phyloP scores from a whole-genome alignment of 1,284 basidiomycete genomes.

The Microbotryum saponariae region DNA sequence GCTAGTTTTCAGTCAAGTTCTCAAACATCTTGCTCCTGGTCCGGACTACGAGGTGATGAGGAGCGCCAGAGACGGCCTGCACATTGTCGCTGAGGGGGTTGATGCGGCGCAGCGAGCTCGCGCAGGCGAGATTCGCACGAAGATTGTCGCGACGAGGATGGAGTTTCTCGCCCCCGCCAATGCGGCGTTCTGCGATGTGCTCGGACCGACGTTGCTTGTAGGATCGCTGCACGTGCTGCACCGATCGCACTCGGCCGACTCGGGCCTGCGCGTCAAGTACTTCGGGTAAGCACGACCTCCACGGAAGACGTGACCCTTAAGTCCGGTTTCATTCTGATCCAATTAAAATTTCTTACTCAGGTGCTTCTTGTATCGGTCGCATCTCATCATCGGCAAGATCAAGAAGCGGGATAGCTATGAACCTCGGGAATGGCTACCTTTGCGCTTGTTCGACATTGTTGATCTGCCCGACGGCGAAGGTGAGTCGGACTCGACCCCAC shows the following conservation, averaged over 20 bases:
- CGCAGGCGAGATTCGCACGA: slow-evolving; percentile 31
- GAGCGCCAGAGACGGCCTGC: slow-evolving; percentile 5
- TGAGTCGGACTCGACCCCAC: slow-evolving; percentile 9
- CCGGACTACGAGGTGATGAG: slow-evolving; percentile 5
- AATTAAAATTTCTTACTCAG: slow-evolving; percentile 59
- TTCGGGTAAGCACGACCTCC: slow-evolving; percentile 38
- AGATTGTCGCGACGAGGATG: slow-evolving; percentile 30
- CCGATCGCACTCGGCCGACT: slow-evolving; percentile 29
- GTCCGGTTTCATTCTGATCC: slow-evolving; percentile 53
- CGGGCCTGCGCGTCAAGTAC: slow-evolving; percentile 37
- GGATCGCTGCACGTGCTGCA: slow-evolving; percentile 31
- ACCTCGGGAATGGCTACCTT: slow-evolving; percentile 73
- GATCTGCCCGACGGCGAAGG: slow-evolving; percentile 34
- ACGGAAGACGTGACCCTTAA: slow-evolving; percentile 50
- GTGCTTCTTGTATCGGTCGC: slow-evolving; percentile 78
- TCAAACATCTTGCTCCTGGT: slow-evolving; percentile 27
- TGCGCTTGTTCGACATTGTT: slow-evolving; percentile 42
- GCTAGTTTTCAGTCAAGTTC: slow-evolving; percentile 33
- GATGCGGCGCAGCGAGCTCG: slow-evolving; percentile 31
- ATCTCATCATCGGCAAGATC: slow-evolving; percentile 77
- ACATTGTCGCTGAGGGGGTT: slow-evolving; percentile 20
- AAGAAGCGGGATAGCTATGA: slow-evolving; percentile 70
- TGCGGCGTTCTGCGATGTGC: slow-evolving; percentile 26
- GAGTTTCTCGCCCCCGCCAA: slow-evolving; percentile 29
- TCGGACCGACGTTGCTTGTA: slow-evolving; percentile 33